Percentiles rank a stretch among this genome's conserved stretches.
phyloP scores from a whole-genome alignment of 306 rosid genomes.

The Dryas drummondii region DNA sequence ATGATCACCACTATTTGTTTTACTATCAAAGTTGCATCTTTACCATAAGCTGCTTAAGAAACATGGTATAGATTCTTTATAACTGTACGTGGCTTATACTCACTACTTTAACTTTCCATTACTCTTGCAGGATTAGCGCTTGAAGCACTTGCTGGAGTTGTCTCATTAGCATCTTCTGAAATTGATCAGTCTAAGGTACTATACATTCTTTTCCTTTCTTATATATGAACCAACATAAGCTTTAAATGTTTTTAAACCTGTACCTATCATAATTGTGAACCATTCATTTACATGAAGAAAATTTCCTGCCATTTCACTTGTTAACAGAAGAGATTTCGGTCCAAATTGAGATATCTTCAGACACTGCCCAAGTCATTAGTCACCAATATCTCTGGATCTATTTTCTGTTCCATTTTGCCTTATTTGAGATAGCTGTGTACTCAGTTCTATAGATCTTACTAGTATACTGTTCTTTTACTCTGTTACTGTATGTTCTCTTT shows the following conservation, averaged over 20 bases:
- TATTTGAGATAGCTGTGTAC: background rate
- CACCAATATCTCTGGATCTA: background rate
- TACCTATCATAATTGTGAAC: background rate
- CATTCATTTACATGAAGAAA: background rate
- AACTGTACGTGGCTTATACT: constrained; percentile 12
- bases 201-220: constrained; percentile 17
- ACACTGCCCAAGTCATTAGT: background rate
- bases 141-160: constrained; percentile 90
- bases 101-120: constrained; percentile 19
- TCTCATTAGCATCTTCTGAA: constrained; percentile 82
- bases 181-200: constrained; percentile 74
- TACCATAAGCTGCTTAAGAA: background rate
- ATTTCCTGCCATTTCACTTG: background rate
- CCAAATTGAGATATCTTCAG: background rate
- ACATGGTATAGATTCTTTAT: constrained; percentile 1
- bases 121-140: constrained; percentile 73
- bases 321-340: background rate
- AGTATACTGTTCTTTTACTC: background rate
- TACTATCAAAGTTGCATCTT: constrained; percentile 4
- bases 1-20: background rate
- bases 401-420: background rate
- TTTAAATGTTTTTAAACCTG: background rate
- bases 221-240: background rate
- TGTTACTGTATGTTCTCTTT: background rate
- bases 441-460: background rate